Evolutionary conservation across 2,329 filamentous ascomycete species (phyloP).

Genomic region (Paradendryphiella salina): DNA sequence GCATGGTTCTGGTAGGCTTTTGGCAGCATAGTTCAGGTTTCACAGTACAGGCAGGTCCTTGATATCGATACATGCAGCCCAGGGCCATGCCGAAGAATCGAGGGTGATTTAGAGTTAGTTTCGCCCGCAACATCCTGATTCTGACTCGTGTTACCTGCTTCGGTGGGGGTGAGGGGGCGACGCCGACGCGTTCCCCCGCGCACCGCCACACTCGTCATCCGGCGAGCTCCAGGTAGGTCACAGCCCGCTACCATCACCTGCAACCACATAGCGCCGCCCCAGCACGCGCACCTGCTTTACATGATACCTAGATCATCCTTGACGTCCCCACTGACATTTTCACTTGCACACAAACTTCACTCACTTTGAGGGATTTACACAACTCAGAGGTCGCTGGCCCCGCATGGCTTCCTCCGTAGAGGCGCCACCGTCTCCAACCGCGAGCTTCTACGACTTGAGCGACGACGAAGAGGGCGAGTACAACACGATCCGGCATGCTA

Average conservation of each 20-base stretch:
- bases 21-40: slow-evolving; percentile 5
- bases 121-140: background rate
- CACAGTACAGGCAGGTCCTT: slow-evolving; percentile 11
- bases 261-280: slow-evolving; percentile 8
- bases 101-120: background rate
- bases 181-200: slow-evolving; percentile 11
- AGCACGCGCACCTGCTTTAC: slow-evolving; percentile 7
- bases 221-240: slow-evolving; percentile 10
- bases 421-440: slow-evolving; percentile 70
- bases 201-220: slow-evolving; percentile 14
- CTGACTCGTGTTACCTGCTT: background rate
- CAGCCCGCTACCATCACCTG: slow-evolving; percentile 23
- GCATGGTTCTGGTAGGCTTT: slow-evolving; percentile 5
- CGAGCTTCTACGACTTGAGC: slow-evolving; percentile 92
- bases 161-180: background rate
- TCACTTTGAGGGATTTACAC: slow-evolving; percentile 1
- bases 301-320: background rate
- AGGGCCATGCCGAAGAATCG: background rate
- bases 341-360: background rate
- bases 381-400: slow-evolving; percentile 18
- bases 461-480: slow-evolving; percentile 96
- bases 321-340: background rate
- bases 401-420: slow-evolving; percentile 40
- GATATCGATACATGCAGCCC: slow-evolving; percentile 3
- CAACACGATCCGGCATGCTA: slow-evolving; percentile 83